A percentile compares a stretch with the other conserved stretches of the same genome.
Evolutionary conservation across 2,329 filamentous ascomycete genomes (phyloP).

Genomic region (Myotisia sp.): DNA sequence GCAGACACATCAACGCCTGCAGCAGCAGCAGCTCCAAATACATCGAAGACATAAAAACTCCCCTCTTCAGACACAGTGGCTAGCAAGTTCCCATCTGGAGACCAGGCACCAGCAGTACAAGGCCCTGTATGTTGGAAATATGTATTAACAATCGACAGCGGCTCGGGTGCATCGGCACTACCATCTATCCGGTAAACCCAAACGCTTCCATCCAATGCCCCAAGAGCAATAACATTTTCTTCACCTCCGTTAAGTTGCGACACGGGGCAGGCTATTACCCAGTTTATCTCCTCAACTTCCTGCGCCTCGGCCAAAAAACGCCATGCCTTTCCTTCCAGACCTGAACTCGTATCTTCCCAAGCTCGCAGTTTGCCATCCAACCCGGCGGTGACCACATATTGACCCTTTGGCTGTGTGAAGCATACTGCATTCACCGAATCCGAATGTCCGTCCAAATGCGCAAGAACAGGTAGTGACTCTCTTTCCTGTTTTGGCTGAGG

Average conservation of each 20-base stretch:
- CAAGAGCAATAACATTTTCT: slow-evolving; percentile 68
- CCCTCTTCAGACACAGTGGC: slow-evolving; percentile 81
- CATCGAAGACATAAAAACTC: slow-evolving; percentile 83
- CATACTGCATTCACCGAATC: slow-evolving; percentile 79
- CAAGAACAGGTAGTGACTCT: slow-evolving; percentile 49
- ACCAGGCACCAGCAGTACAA: slow-evolving; percentile 85
- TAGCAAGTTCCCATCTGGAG: slow-evolving; percentile 69
- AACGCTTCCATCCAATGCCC: slow-evolving; percentile 78
- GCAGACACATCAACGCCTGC: slow-evolving; percentile 43
- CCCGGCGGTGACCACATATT: slow-evolving; percentile 74
- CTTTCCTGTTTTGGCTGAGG: slow-evolving; percentile 45
- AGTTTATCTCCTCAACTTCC: slow-evolving; percentile 92
- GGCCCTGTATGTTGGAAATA: slow-evolving; percentile 81
- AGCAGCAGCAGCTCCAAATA: slow-evolving; percentile 63
- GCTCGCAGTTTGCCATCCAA: slow-evolving; percentile 70
- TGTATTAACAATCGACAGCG: slow-evolving; percentile 71
- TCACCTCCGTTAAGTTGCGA: slow-evolving; percentile 24
- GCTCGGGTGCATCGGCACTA: slow-evolving; percentile 41
- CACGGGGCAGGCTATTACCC: slow-evolving; percentile 64
- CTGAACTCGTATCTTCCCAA: slow-evolving; percentile 41
- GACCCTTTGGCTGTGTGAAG: slow-evolving; percentile 71
- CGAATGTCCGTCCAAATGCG: slow-evolving; percentile 72
- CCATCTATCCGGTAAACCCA: slow-evolving; percentile 84
- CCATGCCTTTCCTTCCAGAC: slow-evolving; percentile 41
- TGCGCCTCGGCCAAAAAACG: slow-evolving; percentile 61